These are phyloP conservation scores for Naganishia albida DNA, from an alignment of 1,284 basidiomycete species.

Conservation along the genomic window DNA sequence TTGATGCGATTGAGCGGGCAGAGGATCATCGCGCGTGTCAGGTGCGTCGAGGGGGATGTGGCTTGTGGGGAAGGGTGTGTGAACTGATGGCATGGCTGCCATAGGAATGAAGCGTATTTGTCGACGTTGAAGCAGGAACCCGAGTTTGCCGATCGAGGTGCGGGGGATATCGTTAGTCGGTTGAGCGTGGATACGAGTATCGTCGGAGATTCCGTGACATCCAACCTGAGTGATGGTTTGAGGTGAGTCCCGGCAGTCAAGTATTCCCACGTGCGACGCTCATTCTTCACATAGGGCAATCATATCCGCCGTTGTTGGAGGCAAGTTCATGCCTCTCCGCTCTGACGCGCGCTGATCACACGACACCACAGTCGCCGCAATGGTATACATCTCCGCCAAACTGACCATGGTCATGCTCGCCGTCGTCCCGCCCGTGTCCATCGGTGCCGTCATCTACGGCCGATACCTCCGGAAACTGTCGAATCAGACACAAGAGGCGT, in stretches of 20 bases:
- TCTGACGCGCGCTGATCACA: not conserved
- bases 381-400: conserved; percentile 92
- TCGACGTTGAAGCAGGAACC: conserved; percentile 85
- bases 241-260: conserved; percentile 51
- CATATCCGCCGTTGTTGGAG: conserved; percentile 83
- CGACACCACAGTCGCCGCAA: conserved; percentile 76
- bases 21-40: conserved; percentile 84
- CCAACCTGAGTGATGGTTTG: conserved; percentile 87
- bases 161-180: conserved; percentile 90
- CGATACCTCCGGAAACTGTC: conserved; percentile 90
- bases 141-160: conserved; percentile 86
- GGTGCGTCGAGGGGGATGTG: conserved; percentile 46
- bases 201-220: conserved; percentile 90
- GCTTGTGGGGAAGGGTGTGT: not conserved
- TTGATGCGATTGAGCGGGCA: conserved; percentile 88
- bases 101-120: conserved; percentile 67
- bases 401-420: conserved; percentile 90
- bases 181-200: conserved; percentile 90
- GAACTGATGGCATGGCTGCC: not conserved
- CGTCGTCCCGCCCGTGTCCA: conserved; percentile 90
- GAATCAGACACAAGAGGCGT: conserved; percentile 87
- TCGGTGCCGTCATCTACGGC: conserved; percentile 95
- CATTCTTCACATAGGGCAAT: conserved; percentile 59
- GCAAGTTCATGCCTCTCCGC: conserved; percentile 58
- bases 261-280: not conserved